Conservation (phyloP, 2,329 filamentous ascomycete species). For the Ophiocordyceps unilateralis region DNA sequence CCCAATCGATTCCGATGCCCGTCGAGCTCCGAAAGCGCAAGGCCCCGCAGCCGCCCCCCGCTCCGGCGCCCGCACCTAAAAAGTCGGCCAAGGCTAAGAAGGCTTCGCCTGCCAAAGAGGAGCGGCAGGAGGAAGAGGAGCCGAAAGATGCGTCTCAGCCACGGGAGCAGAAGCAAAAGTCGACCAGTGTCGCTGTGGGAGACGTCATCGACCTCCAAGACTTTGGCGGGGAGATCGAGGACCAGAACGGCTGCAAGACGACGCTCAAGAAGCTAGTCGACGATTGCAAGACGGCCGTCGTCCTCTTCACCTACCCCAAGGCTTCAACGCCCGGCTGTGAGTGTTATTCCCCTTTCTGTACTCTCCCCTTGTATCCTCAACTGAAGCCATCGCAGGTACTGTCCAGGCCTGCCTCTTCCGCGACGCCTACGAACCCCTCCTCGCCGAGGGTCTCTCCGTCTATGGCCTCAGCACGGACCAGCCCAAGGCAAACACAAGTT, state of each 20-base stretch:
- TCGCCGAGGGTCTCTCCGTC: conserved; percentile 63
- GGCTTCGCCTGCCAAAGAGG: conserved; percentile 11
- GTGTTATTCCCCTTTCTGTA: conserved; percentile 16
- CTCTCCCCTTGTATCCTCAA: neutral
- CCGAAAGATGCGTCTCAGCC: conserved; percentile 18
- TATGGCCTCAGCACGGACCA: conserved; percentile 82
- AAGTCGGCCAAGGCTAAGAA: conserved; percentile 7
- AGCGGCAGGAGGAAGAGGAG: conserved; percentile 10
- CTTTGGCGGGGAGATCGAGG: conserved; percentile 61
- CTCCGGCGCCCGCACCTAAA: conserved; percentile 22
- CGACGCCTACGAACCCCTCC: conserved; percentile 63
- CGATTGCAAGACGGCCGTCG: conserved; percentile 69
- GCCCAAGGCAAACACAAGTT: conserved; percentile 80
- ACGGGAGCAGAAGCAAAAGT: conserved; percentile 13
- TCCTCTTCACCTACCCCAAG: conserved; percentile 90
- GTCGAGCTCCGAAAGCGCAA: conserved; percentile 45
- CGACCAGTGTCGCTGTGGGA: conserved; percentile 30
- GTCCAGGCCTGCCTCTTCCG: conserved; percentile 88
- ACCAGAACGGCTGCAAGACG: conserved; percentile 66
- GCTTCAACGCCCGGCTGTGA: conserved; percentile 89
- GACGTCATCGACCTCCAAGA: conserved; percentile 36
- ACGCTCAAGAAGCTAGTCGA: conserved; percentile 67
- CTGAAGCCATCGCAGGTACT: conserved; percentile 45
- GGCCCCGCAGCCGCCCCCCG: conserved; percentile 28
- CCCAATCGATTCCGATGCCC: conserved; percentile 23